Evolutionary conservation across 805 yeast species (phyloP), one percentile per base, ranked within the genome.

Genomic region (Saccharomyces eubayanus): DNA sequence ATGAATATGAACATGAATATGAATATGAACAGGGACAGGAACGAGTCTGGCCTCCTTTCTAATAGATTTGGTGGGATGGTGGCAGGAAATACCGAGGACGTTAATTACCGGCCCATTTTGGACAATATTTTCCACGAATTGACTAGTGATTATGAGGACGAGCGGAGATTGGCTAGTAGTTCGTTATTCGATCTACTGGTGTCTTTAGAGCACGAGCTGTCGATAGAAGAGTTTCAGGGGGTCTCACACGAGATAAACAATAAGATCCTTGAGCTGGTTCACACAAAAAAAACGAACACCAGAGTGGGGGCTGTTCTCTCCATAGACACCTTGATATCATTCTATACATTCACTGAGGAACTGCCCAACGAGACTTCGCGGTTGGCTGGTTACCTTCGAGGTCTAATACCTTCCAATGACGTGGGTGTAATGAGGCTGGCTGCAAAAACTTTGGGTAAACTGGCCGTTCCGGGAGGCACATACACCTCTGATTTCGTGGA

Each of bases 231-330:
- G 61, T 80, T 87, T 60, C 79, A 86, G 54, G 71, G 86, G 28
- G 87, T 85, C 69, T 86, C 83, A 66, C 87, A 85, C 64, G 91
- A 86, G 57, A 85, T 91, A 55, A 88, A 90, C 73, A 85, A 86
- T 62, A 81, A 84, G 56, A 85, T 91, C 24, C 87, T 87, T 66
- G 95, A 86, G 62, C 74, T 89, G 49, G 80, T 88, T 47, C 86
- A 87, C 59, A 80, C 88, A 6, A 76, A 80, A 9, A 89, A 84
- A 56, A 72, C 82, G 3, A 67, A 76, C 21, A 88, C 85, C 56
- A 83, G 87, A 57, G 74, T 89, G 36, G 97, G 96, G 14, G 97
- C 96, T 31, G 84, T 90, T 36, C 80, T 89, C n/a, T 96, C 96
- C 12, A 82, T 91, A 56, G 89, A 87, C 67, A 81, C 89, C 5